These are phyloP conservation scores for Phaseolus lunatus DNA, from an alignment of 306 rosid species.

Conservation along the genomic window DNA sequence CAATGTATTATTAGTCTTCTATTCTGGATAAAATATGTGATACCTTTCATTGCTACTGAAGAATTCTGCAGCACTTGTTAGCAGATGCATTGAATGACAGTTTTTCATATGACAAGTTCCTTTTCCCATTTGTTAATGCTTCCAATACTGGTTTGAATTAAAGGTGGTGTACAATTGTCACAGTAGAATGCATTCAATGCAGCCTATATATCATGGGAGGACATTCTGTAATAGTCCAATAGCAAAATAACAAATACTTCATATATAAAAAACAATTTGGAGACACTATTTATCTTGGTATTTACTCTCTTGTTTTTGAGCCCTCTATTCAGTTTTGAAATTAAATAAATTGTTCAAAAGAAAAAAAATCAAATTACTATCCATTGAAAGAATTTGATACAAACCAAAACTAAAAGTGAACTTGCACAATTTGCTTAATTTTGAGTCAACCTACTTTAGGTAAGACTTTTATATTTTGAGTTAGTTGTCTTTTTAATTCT, in stretches of 20 bases:
- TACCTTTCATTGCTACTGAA: neutral
- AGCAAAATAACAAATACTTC: neutral
- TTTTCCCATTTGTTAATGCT: neutral
- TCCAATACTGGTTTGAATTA: constrained; percentile 18
- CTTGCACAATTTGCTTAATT: too few relatives aligned
- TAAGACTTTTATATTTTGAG: too few relatives aligned
- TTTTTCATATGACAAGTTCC: neutral
- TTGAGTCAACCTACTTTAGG: too few relatives aligned
- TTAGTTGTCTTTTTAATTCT: neutral
- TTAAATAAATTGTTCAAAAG: neutral
- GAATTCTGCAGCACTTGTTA: neutral
- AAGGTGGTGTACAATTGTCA: constrained; percentile 15
- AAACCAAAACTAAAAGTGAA: too few relatives aligned
- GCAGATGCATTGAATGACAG: neutral
- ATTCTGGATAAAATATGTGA: neutral
- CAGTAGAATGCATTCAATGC: constrained; percentile 27
- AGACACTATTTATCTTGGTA: neutral
- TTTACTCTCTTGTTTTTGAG: neutral
- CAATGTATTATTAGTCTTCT: neutral
- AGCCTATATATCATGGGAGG: neutral
- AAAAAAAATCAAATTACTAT: neutral
- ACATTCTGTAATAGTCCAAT: neutral
- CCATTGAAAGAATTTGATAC: too few relatives aligned
- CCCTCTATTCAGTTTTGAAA: neutral
- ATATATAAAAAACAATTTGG: neutral